These are phyloP conservation scores for Cyclotella cryptica DNA, from an alignment of 108 stramenopile genomes.

Conservation along the genomic window DNA sequence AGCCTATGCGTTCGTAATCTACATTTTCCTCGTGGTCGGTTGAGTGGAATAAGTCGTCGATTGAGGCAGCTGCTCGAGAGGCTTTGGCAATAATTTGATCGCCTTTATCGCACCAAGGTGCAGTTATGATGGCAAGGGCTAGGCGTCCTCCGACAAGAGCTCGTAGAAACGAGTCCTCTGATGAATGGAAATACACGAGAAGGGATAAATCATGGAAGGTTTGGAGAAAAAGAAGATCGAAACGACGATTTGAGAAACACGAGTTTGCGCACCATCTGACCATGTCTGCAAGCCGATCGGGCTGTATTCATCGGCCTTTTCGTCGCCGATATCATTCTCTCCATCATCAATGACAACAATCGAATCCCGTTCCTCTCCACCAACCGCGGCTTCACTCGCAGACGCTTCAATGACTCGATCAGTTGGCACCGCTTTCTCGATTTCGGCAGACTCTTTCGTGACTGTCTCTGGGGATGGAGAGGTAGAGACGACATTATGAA, in stretches of 20 bases:
- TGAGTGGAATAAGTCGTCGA: conserved; percentile 32
- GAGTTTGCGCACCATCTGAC: conserved; percentile 29
- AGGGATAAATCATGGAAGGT: neutral
- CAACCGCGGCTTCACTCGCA: no score
- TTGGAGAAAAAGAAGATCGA: neutral
- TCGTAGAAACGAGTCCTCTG: conserved; percentile 32
- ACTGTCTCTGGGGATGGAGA: neutral
- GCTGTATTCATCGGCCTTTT: conserved; percentile 9
- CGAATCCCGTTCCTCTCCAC: no score
- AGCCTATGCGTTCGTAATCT: neutral
- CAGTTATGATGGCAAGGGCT: conserved; percentile 41
- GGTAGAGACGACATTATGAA: neutral
- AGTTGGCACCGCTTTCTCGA: neutral
- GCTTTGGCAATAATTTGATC: conserved; percentile 11
- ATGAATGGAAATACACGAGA: neutral
- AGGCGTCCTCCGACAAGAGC: conserved; percentile 39
- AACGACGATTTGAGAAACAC: neutral
- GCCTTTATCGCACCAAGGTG: conserved; percentile 44
- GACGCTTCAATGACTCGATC: neutral
- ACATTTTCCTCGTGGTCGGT: neutral
- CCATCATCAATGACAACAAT: neutral
- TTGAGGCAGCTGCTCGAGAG: conserved; percentile 21
- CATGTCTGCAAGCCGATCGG: conserved; percentile 48
- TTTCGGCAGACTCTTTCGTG: neutral
- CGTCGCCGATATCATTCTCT: conserved; percentile 1